Evolutionary conservation across 2,329 filamentous ascomycete genomes (phyloP).

Genomic region (Chrysoporthe cubensis): DNA sequence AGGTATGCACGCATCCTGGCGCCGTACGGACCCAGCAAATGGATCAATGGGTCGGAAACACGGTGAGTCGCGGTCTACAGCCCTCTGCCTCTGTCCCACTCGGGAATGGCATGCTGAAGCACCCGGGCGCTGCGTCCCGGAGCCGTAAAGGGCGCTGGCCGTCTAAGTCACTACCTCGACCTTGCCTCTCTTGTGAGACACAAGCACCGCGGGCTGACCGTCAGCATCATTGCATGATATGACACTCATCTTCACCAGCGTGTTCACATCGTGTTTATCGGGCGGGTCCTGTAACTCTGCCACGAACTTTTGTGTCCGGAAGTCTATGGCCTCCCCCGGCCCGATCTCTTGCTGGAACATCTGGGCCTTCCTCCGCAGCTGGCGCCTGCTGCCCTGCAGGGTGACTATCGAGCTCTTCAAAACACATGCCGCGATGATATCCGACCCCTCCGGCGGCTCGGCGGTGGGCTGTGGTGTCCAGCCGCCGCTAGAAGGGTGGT

Average conservation of each 20-base stretch:
- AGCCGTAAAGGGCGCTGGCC: neutral
- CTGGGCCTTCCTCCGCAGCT: neutral
- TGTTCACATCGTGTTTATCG: neutral
- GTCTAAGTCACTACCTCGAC: constrained; percentile 6
- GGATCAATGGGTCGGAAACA: too few relatives aligned
- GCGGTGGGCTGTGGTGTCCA: neutral
- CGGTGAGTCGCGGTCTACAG: too few relatives aligned
- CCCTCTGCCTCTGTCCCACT: too few relatives aligned
- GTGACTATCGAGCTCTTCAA: neutral
- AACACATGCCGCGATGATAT: constrained; percentile 1
- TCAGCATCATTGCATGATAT: neutral
- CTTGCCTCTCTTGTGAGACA: constrained; percentile 13
- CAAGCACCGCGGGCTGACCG: neutral
- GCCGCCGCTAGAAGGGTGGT: neutral
- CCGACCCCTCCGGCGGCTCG: neutral
- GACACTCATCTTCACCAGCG: constrained; percentile 5
- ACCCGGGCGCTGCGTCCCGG: neutral
- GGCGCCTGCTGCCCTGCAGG: constrained; percentile 2
- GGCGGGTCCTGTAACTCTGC: neutral
- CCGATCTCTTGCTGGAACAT: constrained; percentile 3
- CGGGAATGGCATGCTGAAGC: neutral
- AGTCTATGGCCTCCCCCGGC: neutral
- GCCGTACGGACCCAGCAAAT: too few relatives aligned
- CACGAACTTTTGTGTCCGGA: neutral
- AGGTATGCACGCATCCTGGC: too few relatives aligned